These are phyloP conservation scores for Crucibulum laeve DNA, from an alignment of 768 basidiomycete species.

Conservation along the genomic window DNA sequence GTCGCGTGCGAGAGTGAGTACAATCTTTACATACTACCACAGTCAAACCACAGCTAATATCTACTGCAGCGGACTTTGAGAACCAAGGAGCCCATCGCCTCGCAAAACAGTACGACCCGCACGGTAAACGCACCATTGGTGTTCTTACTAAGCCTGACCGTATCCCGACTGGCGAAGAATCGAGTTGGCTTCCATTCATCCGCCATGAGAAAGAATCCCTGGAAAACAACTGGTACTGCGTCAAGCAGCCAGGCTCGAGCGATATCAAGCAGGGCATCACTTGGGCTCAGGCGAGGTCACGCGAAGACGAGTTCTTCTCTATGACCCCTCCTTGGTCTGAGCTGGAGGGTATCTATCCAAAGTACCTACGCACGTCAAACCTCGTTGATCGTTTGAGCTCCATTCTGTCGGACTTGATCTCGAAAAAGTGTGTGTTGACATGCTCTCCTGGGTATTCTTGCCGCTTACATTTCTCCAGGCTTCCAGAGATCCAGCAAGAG, in stretches of 20 bases:
- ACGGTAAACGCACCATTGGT: conserved; percentile 59
- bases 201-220: conserved; percentile 41
- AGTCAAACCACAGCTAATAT: conserved; percentile 36
- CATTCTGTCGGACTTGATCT: conserved; percentile 50
- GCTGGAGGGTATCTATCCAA: conserved; percentile 37
- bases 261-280: conserved; percentile 40
- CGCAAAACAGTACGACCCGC: conserved; percentile 46
- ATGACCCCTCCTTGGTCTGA: conserved; percentile 39
- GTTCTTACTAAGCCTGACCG: conserved; percentile 60
- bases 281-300: conserved; percentile 50
- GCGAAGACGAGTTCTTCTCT: conserved; percentile 49
- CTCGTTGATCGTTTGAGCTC: conserved; percentile 46
- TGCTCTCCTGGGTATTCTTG: neutral
- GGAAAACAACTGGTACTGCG: conserved; percentile 48
- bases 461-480: conserved; percentile 28
- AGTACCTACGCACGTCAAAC: conserved; percentile 43
- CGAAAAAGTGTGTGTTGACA: conserved; percentile 37
- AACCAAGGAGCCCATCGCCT: conserved; percentile 62
- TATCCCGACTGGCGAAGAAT: conserved; percentile 46
- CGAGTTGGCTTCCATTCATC: conserved; percentile 47
- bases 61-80: conserved; percentile 44
- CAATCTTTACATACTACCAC: conserved; percentile 29
- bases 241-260: conserved; percentile 39
- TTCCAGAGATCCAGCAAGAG: conserved; percentile 51
- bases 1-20: conserved; percentile 53